Evolutionary conservation across 192 early-diverging fungal genomes (phyloP).

Genomic region (Hyaloraphidium curvatum): DNA sequence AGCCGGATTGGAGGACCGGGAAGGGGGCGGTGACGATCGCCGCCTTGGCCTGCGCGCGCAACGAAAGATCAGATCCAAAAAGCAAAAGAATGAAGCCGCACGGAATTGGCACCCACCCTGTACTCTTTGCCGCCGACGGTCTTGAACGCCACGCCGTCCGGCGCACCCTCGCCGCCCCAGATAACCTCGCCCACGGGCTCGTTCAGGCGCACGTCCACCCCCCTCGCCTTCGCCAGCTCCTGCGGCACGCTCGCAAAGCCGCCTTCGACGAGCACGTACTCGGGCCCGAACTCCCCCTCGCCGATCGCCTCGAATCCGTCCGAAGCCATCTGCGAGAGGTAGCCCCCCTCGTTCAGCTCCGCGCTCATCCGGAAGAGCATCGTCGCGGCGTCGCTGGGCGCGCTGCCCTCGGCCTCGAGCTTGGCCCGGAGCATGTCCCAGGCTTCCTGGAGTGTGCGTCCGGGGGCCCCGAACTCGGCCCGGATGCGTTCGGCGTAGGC

Average conservation of each 20-base stretch:
- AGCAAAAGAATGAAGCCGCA: not conserved
- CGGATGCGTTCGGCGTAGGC: not conserved
- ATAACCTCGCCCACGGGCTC: not conserved
- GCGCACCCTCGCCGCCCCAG: not conserved
- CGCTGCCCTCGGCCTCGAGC: not conserved
- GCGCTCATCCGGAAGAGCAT: not conserved
- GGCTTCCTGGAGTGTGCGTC: not conserved
- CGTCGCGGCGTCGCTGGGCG: not conserved
- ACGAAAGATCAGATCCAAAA: not conserved
- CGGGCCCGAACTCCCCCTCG: not conserved
- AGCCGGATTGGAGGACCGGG: not conserved
- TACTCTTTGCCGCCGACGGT: not conserved
- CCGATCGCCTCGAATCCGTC: not conserved
- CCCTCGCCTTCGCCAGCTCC: not conserved
- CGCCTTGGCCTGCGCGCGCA: not conserved
- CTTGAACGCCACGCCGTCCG: not conserved
- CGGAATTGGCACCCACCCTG: not conserved
- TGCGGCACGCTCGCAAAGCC: not conserved
- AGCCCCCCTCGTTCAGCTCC: not conserved
- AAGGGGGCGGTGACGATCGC: not conserved
- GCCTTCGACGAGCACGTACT: constrained; percentile 1
- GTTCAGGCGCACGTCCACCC: not conserved
- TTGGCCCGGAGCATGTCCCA: not conserved
- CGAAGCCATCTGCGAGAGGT: not conserved
- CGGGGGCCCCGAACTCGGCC: constrained; percentile 1